Base-by-base conservation (phyloP, 1,284 basidiomycete genomes). In the Anthracocystis setariae region DNA sequence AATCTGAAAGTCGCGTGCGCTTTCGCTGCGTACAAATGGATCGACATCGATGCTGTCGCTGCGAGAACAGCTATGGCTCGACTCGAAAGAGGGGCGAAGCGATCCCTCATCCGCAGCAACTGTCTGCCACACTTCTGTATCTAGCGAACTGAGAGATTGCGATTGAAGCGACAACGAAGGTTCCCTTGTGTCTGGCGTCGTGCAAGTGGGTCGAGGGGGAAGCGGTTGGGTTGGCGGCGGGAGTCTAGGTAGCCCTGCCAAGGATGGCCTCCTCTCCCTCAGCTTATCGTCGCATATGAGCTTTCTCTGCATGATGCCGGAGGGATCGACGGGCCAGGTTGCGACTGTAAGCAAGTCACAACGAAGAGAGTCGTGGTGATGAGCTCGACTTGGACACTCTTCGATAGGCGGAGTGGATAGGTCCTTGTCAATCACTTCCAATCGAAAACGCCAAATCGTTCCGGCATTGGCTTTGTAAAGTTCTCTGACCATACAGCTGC, bases 31-130 rank as follows among this genome's bases (percentile, higher is more conserved):
- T 9, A 60, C 18, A 10, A 29, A 24, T 3, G 64, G 49, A 46
- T 45, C 53, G 20, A 46, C 45, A 33, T 56, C 48, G 40, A 67
- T 52, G 37, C 64, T 67, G 48, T 67, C 64, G 7, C n/a, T 35
- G 44, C 57, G 42, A 27, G 32, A 32, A 20, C 53, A 53, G 42
- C 40, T 35, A 3, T 18, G 49, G 2, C 15, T 25, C 13, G 35
- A 37, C 3, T 51, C 57, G 0, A 35, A 1, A 0, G 53, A 51
- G 17, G 37, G 43, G 38, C 18, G 15, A 2, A 15, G 12, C 9
- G 20, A 13, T n/a, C 56, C 49, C 15, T 49, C 60, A 3, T 49
- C 49, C 8, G 15, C 29, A 29, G 29, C 29, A 29, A 29, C 12
- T 29, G 29, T 12, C 12, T 29, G 7, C 29, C 29, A 29, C 7